Conservation (phyloP, 2,329 filamentous ascomycete genomes). For the Aureobasidium sp. region DNA sequence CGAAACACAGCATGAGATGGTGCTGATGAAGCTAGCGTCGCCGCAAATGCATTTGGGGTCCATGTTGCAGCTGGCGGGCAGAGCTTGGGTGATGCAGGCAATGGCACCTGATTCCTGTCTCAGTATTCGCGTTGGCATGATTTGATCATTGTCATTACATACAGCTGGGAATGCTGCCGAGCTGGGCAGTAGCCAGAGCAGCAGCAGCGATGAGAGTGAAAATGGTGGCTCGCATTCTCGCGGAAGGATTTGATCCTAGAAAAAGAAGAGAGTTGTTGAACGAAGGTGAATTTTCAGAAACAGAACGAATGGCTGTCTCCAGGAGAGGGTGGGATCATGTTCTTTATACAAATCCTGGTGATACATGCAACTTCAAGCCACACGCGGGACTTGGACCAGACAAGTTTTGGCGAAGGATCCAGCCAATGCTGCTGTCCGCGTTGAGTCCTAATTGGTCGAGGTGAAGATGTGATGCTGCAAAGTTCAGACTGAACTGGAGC, state of each 20-base stretch:
- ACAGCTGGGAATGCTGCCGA: constrained; percentile 2
- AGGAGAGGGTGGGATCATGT: not conserved
- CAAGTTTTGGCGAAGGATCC: not conserved
- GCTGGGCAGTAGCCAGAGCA: not conserved
- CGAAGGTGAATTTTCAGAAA: not conserved
- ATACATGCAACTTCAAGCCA: not conserved
- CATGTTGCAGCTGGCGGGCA: constrained; percentile 5
- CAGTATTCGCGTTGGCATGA: not conserved
- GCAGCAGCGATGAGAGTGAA: not conserved
- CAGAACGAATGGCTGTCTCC: not conserved
- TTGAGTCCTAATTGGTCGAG: not conserved
- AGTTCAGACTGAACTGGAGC: not conserved
- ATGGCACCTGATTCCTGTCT: not conserved
- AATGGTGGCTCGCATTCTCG: not conserved
- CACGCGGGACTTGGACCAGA: not conserved
- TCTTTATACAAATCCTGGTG: not conserved
- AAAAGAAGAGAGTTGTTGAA: not conserved
- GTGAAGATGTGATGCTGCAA: not conserved
- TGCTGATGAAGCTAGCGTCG: constrained; percentile 8
- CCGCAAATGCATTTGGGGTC: constrained; percentile 6
- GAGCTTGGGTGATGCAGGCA: not conserved
- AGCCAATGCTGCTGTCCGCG: not conserved
- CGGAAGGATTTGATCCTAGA: not conserved
- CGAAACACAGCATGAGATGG: constrained; percentile 9
- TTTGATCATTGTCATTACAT: not conserved